phyloP scores from a whole-genome alignment of 1,284 basidiomycete genomes.

The Ustilago bromivora region DNA sequence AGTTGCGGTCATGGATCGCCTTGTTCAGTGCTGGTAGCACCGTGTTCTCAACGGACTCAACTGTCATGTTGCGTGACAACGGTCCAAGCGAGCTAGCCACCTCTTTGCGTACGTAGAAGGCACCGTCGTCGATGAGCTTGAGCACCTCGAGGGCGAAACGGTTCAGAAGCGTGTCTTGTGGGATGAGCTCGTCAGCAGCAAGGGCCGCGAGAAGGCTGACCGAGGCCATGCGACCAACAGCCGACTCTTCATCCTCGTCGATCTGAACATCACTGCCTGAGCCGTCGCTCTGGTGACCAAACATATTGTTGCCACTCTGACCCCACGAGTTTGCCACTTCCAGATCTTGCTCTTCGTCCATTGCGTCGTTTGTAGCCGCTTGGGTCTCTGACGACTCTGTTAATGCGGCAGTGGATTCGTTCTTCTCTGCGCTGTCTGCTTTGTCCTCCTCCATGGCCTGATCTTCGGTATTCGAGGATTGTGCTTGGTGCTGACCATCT shows the following conservation, averaged over 20 bases:
- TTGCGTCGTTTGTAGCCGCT: slow-evolving; percentile 14
- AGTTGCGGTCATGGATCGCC: slow-evolving; percentile 79
- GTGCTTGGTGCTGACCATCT: neutral
- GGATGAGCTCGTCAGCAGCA: slow-evolving; percentile 69
- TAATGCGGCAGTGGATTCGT: neutral
- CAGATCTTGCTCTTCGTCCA: slow-evolving; percentile 32
- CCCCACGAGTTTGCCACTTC: slow-evolving; percentile 30
- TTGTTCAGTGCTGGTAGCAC: slow-evolving; percentile 79
- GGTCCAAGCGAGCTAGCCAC: slow-evolving; percentile 89
- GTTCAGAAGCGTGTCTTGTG: slow-evolving; percentile 76
- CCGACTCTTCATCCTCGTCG: slow-evolving; percentile 76
- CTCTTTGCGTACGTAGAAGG: slow-evolving; percentile 88
- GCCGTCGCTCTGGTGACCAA: slow-evolving; percentile 41
- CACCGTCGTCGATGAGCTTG: slow-evolving; percentile 80
- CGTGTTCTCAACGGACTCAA: slow-evolving; percentile 75
- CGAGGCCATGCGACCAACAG: slow-evolving; percentile 87
- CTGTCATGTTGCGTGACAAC: slow-evolving; percentile 84
- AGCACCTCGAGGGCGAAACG: slow-evolving; percentile 85
- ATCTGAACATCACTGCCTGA: slow-evolving; percentile 39
- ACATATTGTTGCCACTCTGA: slow-evolving; percentile 31
- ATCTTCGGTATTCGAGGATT: neutral
- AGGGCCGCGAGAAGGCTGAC: slow-evolving; percentile 93
- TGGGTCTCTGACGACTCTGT: slow-evolving; percentile 3
- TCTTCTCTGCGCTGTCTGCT: slow-evolving; percentile 9
- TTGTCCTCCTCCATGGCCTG: slow-evolving; percentile 43